phyloP scores from a whole-genome alignment of 2,329 filamentous ascomycete genomes.

The Nakataea oryzae region DNA sequence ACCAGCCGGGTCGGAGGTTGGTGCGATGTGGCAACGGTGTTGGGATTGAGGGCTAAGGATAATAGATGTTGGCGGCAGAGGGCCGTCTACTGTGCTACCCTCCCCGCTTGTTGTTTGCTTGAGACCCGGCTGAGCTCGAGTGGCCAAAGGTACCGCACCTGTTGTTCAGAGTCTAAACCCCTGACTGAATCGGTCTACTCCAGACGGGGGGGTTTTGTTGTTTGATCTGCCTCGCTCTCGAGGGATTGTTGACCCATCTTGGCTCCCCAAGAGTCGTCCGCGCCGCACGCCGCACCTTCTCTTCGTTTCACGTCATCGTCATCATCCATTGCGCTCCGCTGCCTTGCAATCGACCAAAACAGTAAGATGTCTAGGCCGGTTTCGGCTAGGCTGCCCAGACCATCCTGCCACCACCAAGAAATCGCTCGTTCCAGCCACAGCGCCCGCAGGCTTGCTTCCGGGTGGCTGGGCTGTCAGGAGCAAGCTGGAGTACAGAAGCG shows the following conservation, averaged over 20 bases:
- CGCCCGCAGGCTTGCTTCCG: background rate
- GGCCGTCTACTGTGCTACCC: too few relatives aligned
- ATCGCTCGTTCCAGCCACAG: background rate
- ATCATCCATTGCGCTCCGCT: background rate
- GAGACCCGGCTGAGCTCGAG: background rate
- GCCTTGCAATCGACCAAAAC: background rate
- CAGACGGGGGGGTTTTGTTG: background rate
- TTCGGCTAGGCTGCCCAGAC: background rate
- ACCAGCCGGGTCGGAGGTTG: background rate
- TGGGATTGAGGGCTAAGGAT: background rate
- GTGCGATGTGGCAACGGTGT: background rate
- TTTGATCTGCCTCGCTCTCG: background rate
- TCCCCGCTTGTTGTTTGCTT: background rate
- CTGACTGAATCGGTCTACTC: background rate
- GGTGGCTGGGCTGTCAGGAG: background rate
- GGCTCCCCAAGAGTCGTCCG: background rate
- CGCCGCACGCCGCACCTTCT: background rate
- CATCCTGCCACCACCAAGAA: background rate
- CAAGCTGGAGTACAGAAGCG: too few relatives aligned
- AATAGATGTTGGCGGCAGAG: background rate
- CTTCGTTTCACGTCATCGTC: background rate
- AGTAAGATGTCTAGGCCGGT: background rate
- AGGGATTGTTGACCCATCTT: background rate
- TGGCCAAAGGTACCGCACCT: too few relatives aligned
- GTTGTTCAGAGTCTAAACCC: background rate